Conservation (phyloP, 345 rosid species). For the Salix arbutifolia region DNA sequence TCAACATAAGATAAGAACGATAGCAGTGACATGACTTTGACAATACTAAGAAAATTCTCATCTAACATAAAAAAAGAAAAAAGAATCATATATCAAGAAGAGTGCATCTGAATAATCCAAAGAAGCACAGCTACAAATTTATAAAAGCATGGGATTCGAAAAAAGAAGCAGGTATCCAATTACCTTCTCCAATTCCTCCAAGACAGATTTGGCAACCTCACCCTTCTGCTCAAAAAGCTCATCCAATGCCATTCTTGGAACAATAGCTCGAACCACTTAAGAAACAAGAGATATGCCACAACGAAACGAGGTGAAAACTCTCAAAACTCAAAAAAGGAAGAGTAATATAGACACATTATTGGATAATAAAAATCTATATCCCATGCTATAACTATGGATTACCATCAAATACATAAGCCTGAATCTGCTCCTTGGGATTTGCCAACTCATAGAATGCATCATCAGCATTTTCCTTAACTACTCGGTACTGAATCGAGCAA, state of each 20-base stretch:
- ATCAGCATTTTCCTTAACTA: conserved; percentile 69
- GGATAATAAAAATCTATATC: neutral
- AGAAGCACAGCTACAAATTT: neutral
- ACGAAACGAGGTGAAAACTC: neutral
- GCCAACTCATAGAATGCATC: conserved; percentile 97
- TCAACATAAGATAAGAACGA: conserved; percentile 5
- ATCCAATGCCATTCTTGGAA: conserved; percentile 80
- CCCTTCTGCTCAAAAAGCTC: conserved; percentile 97
- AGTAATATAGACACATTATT: neutral
- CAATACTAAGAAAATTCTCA: neutral
- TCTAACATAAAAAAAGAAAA: neutral
- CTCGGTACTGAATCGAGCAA: conserved; percentile 89
- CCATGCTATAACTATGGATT: neutral
- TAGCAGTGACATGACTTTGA: neutral
- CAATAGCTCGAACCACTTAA: conserved; percentile 89
- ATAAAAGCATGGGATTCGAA: neutral
- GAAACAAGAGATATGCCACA: neutral
- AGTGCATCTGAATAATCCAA: neutral
- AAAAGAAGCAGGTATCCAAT: neutral
- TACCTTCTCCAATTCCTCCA: conserved; percentile 95
- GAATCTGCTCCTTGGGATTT: conserved; percentile 91
- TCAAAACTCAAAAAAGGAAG: neutral
- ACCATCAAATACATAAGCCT: conserved; percentile 96
- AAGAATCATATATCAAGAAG: neutral
- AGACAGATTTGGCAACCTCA: conserved; percentile 90